phyloP scores from a whole-genome alignment of 1,139 yeast genomes.

The Hansenula lynferdii region DNA sequence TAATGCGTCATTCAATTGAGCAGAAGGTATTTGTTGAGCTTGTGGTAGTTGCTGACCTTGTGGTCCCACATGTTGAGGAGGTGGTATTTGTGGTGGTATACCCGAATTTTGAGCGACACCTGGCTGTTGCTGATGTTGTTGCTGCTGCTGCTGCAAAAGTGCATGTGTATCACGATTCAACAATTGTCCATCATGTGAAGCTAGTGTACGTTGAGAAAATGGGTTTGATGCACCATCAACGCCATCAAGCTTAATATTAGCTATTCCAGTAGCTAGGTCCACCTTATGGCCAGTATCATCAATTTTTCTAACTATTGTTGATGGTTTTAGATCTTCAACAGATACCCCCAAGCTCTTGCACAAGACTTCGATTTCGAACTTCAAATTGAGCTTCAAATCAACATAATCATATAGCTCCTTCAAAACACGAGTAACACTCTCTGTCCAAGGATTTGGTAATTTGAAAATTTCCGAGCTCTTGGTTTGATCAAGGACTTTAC shows the following conservation, averaged over 20 bases:
- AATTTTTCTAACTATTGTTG: constrained; percentile 52
- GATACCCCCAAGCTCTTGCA: constrained; percentile 66
- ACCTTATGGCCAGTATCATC: no score
- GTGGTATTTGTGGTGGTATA: constrained; percentile 24
- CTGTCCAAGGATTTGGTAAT: constrained; percentile 92
- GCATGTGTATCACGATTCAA: constrained; percentile 2
- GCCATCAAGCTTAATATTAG: no score
- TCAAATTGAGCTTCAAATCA: constrained; percentile 76
- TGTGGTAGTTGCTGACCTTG: constrained; percentile 4
- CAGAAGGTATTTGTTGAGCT: neutral
- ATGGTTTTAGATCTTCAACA: constrained; percentile 55
- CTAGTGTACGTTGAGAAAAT: constrained; percentile 9
- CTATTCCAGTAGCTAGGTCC: no score
- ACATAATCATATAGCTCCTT: constrained; percentile 81
- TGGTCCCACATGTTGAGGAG: constrained; percentile 17
- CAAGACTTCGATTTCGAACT: constrained; percentile 91
- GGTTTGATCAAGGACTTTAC: constrained; percentile 77
- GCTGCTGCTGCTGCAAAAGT: constrained; percentile 8
- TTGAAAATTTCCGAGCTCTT: constrained; percentile 66
- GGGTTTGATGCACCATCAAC: no score
- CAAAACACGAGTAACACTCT: constrained; percentile 70
- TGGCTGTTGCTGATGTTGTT: constrained; percentile 5
- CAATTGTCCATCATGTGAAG: neutral
- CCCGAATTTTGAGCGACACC: constrained; percentile 6
- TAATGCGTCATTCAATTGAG: constrained; percentile 24